Base-by-base conservation (phyloP, 2,329 filamentous ascomycete genomes). In the Arthrocladium fulminans region DNA sequence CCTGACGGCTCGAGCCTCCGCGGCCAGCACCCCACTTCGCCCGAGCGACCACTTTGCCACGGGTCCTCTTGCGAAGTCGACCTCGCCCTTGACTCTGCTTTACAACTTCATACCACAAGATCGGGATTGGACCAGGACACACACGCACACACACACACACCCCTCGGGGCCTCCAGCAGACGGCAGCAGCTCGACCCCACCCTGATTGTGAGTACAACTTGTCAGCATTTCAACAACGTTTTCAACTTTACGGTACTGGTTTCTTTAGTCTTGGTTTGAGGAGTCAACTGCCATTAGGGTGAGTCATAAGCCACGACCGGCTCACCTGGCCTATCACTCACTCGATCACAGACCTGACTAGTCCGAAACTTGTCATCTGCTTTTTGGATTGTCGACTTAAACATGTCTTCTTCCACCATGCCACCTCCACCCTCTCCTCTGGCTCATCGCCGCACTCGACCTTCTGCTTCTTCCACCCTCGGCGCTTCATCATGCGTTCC, bases 381-480 rank as follows among this genome's bases (percentile, higher is more conserved):
- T 41, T 42, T 48, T 27, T 29, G 24, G 42, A 3, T 20, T 25
- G 15, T 41, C 45, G 30, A 32, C 35, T 42, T 42, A 25, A 48
- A 44, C 43, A 51, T 51, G 49, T 40, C 49, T 35, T 47, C 43
- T 44, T 44, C 45, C 30, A 17, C 48, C 15, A 51, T 48, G 44
- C 44, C 44, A 24, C 49, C 49, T 39, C 49, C 49, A 40, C 42
- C 49, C 38, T 50, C 54, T 47, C 50, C 57, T 40, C 53, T 59
- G 43, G 49, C 57, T 55, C 57, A 59, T 54, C 57, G 57, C 29
- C 57, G 57, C 48, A 54, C 51, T 43, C 54, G 53, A 35, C 50
- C 50, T 17, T 54, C 52, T 45, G 42, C 53, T 47, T 52, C 57
- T 34, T 53, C 54, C 13, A 8, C 32, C n/a, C 47, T 53, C 41